phyloP scores from a whole-genome alignment of 345 rosid genomes.

The Theobroma cacao region DNA sequence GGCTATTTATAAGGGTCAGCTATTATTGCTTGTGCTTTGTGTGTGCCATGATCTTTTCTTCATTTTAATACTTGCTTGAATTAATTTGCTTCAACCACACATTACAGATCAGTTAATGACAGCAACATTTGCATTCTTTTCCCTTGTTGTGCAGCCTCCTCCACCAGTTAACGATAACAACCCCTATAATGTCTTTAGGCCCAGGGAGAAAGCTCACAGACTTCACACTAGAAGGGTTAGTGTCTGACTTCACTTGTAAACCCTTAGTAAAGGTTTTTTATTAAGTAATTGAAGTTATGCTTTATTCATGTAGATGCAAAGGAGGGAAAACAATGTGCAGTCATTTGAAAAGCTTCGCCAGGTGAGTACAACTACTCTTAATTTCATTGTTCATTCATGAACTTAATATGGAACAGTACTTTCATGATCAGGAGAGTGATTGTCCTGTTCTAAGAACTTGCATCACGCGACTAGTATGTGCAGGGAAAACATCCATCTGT shows the following conservation, averaged over 20 bases:
- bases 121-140: slow-evolving; percentile 4
- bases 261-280: not conserved
- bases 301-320: slow-evolving; percentile 72
- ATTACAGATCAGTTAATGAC: not conserved
- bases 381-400: not conserved
- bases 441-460: not conserved
- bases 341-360: slow-evolving; percentile 99
- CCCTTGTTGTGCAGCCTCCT: slow-evolving; percentile 67
- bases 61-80: not conserved
- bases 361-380: slow-evolving; percentile 38
- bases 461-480: not conserved
- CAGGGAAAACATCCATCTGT: too few species aligned
- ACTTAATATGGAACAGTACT: not conserved
- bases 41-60: not conserved
- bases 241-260: slow-evolving; percentile 5
- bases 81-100: not conserved
- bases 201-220: slow-evolving; percentile 94
- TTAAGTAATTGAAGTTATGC: slow-evolving; percentile 9
- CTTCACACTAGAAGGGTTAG: slow-evolving; percentile 95
- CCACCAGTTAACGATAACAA: slow-evolving; percentile 97
- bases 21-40: not conserved
- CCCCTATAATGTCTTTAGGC: slow-evolving; percentile 96
- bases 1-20: not conserved
- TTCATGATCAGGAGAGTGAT: not conserved
- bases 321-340: slow-evolving; percentile 99